Conservation (phyloP, 331 rosid genomes). For the Saraca asoca region DNA sequence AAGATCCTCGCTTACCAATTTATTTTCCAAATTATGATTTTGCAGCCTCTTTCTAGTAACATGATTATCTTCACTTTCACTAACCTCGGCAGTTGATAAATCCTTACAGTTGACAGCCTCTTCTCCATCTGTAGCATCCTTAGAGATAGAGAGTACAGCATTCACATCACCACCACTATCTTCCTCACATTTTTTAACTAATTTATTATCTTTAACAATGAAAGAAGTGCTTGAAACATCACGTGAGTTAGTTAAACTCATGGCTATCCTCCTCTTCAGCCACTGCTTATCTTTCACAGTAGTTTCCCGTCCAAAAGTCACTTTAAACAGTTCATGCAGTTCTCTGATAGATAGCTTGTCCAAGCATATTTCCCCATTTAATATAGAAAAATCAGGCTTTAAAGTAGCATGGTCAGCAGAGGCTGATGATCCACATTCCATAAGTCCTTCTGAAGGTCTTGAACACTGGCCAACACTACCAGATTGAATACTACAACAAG, state of each 20-base stretch:
- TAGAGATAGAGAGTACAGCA: constrained; percentile 36
- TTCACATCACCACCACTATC: constrained; percentile 51
- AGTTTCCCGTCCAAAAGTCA: constrained; percentile 91
- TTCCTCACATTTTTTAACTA: constrained; percentile 50
- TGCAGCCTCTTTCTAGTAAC: constrained; percentile 47
- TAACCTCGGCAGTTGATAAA: constrained; percentile 44
- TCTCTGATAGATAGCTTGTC: constrained; percentile 85
- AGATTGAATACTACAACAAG: constrained; percentile 48
- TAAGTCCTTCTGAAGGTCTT: constrained; percentile 56
- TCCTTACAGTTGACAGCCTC: constrained; percentile 40
- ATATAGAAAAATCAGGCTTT: constrained; percentile 54
- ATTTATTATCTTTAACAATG: constrained; percentile 58
- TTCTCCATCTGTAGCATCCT: constrained; percentile 40
- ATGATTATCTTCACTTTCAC: constrained; percentile 52
- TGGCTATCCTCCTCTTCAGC: constrained; percentile 92
- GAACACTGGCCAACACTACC: constrained; percentile 56
- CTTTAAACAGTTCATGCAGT: constrained; percentile 84
- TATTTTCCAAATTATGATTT: constrained; percentile 47
- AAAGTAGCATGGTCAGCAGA: constrained; percentile 52
- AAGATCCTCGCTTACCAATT: constrained; percentile 52
- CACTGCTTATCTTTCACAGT: constrained; percentile 90
- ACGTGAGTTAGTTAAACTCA: constrained; percentile 88
- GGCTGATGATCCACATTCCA: constrained; percentile 65
- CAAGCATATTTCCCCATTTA: constrained; percentile 77
- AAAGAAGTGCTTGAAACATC: constrained; percentile 77